Evolutionary conservation across 176 grass and related monocot species (phyloP), one percentile per base, ranked within the genome.

Genomic region (Oryza australiensis): DNA sequence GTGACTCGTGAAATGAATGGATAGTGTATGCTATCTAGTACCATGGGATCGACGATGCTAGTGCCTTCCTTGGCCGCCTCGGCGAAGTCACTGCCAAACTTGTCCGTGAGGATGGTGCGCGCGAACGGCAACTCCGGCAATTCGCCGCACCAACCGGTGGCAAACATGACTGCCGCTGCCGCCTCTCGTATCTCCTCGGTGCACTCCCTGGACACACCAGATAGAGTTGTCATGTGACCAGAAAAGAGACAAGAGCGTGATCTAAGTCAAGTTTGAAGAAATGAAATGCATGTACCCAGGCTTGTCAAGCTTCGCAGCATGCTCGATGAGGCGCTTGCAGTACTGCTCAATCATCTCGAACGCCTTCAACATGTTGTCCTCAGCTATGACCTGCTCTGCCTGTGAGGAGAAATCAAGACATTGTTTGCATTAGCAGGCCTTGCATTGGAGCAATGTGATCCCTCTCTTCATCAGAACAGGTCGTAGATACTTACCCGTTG

Each of bases 311-410:
- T 83, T 64, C 1, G 24, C 55, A 37, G 53, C 40, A 11, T 74
- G 48, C 55, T 87, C 42, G 14, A 74, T 84, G 32, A 90, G 75
- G 64, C 70, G 85, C 46, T 84, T 83, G 70, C 89, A 90, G 64
- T 80, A 87, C 33, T 68, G 26, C 81, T 87, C 89, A 29, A 87
- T 87, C 10, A 91, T 87, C 26, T 33, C 15, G 46, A 84, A 91
- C 12, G 75, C 89, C 65, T 87, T 76, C 70, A 91, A 20, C 64
- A 80, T 87, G 63, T 80, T 91, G 23, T 81, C 80, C 64, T 87
- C 85, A 81, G 76, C 40, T 60, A 91, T 91, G 53, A 91, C 22
- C 41, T 72, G 85, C 57, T 91, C 85, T 24, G 57, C 71, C 85
- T 91, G 33, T 23, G 34, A 35, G 34, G 34, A 43, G 30, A 81